Base-by-base conservation (phyloP, 2,329 filamentous ascomycete genomes). In the Alternaria gaisen region DNA sequence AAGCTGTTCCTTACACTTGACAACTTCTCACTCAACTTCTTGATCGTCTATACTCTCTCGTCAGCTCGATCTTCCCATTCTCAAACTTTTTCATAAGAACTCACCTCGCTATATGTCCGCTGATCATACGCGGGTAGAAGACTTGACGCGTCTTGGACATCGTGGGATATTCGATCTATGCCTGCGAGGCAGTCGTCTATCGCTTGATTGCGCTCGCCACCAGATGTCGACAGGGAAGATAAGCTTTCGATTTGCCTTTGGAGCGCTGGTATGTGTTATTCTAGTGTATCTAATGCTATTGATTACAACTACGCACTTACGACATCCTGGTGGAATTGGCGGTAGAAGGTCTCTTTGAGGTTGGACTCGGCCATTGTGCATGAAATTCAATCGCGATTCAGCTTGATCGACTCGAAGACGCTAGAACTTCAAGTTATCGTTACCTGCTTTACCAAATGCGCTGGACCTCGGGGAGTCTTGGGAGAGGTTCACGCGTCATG, bases 101-200 rank as follows among this genome's bases (percentile, higher is more conserved):
- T 9, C 79, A 93, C 92, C 81, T 94, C 89, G 43, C 90, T 87
- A 74, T 97, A 98, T 24, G 91, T 90, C 69, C 92, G 88, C 77
- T 95, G 92, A 72, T 98, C 95, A 75, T 97, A 96, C 8, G 93
- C 88, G 3, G 95, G 93, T 16, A 97, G 87, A 68, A 90, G 93
- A 57, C 90, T 89, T 2, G 91, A 88, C 0, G 92, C 91, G 79
- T 97, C 93, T 67, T 92, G 90, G 40, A 97, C 91, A 70, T 95
- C 90, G 65, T 90, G 91, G 1, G 93, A 93, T 16, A 98, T 85
- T 58, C 88, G 87, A 30, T 91, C 89, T 71, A 98, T 95, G 63
- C 88, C 87, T 16, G 91, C 88, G 14, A 97, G 85, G 67, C 93
- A 90, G 71, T 91, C 87, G 68, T 97, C 93, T 47, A 91, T 88